Evolutionary conservation across 176 grass and related monocot genomes (phyloP).

Genomic region (Oryza meridionalis): DNA sequence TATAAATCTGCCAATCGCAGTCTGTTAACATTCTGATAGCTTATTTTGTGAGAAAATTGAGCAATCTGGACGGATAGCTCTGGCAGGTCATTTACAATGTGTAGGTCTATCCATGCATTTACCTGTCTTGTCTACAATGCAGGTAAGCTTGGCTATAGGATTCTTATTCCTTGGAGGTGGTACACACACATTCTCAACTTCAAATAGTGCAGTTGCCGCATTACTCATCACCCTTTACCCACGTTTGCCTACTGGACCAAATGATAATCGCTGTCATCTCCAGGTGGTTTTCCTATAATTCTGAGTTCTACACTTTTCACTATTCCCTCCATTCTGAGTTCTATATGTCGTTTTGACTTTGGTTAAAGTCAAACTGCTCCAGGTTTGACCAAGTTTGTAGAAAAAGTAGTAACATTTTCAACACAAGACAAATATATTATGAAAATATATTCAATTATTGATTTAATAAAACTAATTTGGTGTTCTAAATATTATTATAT

Average conservation of each 20-base stretch:
- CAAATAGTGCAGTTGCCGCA: conserved; percentile 86
- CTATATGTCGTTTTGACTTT: too few relatives aligned
- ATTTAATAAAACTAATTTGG: too few relatives aligned
- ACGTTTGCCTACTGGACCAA: conserved; percentile 92
- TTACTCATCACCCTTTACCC: conserved; percentile 87
- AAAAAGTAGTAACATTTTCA: too few relatives aligned
- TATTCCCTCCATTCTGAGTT: too few relatives aligned
- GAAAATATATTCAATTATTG: too few relatives aligned
- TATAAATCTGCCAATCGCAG: not conserved
- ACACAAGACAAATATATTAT: too few relatives aligned
- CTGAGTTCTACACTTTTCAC: conserved; percentile 16
- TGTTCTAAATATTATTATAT: too few relatives aligned
- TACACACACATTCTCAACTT: conserved; percentile 92
- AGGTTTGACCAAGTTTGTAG: too few relatives aligned
- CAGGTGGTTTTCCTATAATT: conserved; percentile 56
- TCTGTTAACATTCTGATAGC: conserved; percentile 6
- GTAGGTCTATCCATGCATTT: not conserved
- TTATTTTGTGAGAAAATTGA: conserved; percentile 27
- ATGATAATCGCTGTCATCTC: conserved; percentile 97
- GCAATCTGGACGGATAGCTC: conserved; percentile 19
- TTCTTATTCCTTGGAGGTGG: conserved; percentile 97
- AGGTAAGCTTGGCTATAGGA: conserved; percentile 91
- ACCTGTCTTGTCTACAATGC: conserved; percentile 31
- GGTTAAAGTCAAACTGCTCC: too few relatives aligned
- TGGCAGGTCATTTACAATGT: not conserved